Evolutionary conservation across 257 asterid species (phyloP), one percentile per base, ranked within the genome.

Genomic region (Gardenia jasminoides): DNA sequence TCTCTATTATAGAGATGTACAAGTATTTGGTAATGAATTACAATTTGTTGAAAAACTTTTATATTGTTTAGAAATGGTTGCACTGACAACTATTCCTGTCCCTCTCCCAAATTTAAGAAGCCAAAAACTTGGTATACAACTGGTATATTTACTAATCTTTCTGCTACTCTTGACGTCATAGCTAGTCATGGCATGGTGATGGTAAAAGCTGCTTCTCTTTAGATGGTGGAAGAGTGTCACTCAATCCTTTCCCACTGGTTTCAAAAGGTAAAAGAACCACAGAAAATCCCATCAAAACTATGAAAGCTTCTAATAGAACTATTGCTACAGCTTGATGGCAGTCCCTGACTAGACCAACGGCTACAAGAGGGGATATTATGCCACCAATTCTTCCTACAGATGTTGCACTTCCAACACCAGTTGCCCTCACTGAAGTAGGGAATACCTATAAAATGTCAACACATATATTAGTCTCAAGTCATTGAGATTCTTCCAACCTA

Each of bases 361-460:
- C 98, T 24, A 94, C 94, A 33, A 94, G 87, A 58, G 97, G 97
- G 47, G 92, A 87, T 50, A 92, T 79, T 94, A 94, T 92, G 41
- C 97, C 96, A 4, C 88, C 97, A 67, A 94, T 87, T 86, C 97
- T 85, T 66, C 98, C 98, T 67, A 94, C 85, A 6, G 94, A 82
- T 69, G 82, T 87, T 0, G 97, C 93, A 75, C 80, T 88, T 69
- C 97, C 98, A 44, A 80, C 84, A 50, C 98, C 98, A 0, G 92
- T 92, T 73, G 93, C 79, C 85, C 98, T 88, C 75, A 92, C 89
- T 31, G 92, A 84, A 16, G 98, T 94, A 17, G 97, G 98, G 85
- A 92, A 94, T 47, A 94, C 81, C 97, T 92, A 85, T 82, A 72
- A n/a, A 70, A 7, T 46, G 11, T 46, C 39, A 36, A 36, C 11